Base-by-base conservation (phyloP, 306 rosid genomes). In the Lithocarpus polystachyus region DNA sequence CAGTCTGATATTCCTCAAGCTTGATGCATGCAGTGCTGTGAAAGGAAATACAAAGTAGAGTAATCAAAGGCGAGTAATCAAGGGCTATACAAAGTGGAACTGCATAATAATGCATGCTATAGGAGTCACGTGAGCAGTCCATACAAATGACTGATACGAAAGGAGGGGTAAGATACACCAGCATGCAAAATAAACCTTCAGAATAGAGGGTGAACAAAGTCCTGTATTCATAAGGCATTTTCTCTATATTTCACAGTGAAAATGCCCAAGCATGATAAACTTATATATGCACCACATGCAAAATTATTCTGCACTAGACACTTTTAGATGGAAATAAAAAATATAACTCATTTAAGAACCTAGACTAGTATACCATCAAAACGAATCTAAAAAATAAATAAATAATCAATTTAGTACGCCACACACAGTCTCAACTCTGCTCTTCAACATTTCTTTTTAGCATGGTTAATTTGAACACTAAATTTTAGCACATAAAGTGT, bases 1-100 rank as follows among this genome's bases (percentile, higher is more conserved):
- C 99, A 52, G 99, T 95, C 77, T 93, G 86, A 82, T 90, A 93
- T 82, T 93, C 98, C 86, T 93, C 99, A 23, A 95, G 98, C 68
- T 71, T 91, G 71, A 93, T 29, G 86, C 98, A 95, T 24, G 99
- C 98, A 74, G 56, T 83, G 69, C 99, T 95, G 83, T 77, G 84
- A 59, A 72, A 67, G 68, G 71, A 62, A 75, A 68, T 43, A 43
- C 33, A 82, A 60, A 67, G 26, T 62, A 56, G 4, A 61, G 2
- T 15, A 28, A 65, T 28, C 5, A 45, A 59, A 45, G 26, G n/a
- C n/a, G 4, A 61, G 2, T 15, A 28, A 65, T 28, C 5, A 45
- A 59, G 31, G 26, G 54, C 37, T 31, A 55, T 19, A 43, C 26
- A 10, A 24, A 71, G 18, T 14, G 40, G 69, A 19, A 4, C n/a